These are phyloP conservation scores for Aspergillus sp. DNA, from an alignment of 2,329 filamentous ascomycete species.

Conservation along the genomic window DNA sequence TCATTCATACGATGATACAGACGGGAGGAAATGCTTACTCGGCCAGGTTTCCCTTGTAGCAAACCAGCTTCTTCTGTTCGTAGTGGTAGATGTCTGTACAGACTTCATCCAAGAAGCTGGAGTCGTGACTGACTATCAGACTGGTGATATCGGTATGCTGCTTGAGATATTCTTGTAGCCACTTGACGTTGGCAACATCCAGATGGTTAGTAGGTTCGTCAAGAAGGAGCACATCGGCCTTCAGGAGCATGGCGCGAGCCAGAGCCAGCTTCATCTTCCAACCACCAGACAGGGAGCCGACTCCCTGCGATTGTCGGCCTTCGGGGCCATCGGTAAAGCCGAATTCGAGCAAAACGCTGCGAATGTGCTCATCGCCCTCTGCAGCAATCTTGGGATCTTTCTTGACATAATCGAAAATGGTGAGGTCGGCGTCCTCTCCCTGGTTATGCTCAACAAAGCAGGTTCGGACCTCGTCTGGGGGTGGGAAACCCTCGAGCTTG, in stretches of 20 bases:
- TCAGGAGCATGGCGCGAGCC: slow-evolving; percentile 93
- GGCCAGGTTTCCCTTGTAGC: slow-evolving; percentile 52
- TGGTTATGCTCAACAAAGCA: slow-evolving; percentile 99
- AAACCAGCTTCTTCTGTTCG: slow-evolving; percentile 87
- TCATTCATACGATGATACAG: neutral
- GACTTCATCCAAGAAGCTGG: slow-evolving; percentile 91
- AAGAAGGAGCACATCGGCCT: slow-evolving; percentile 90
- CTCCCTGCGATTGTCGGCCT: slow-evolving; percentile 82
- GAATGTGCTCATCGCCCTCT: slow-evolving; percentile 78
- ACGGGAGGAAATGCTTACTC: slow-evolving; percentile 19
- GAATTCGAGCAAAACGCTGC: slow-evolving; percentile 80
- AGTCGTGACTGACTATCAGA: slow-evolving; percentile 98
- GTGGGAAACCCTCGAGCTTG: slow-evolving; percentile 95
- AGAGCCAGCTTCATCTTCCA: slow-evolving; percentile 99
- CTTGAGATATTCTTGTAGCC: slow-evolving; percentile 94
- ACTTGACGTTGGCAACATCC: slow-evolving; percentile 93
- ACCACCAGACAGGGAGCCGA: slow-evolving; percentile 92
- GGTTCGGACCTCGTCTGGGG: slow-evolving; percentile 86
- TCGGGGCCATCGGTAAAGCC: slow-evolving; percentile 90
- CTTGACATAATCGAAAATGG: slow-evolving; percentile 86
- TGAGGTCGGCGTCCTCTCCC: slow-evolving; percentile 94
- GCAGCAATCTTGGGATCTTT: slow-evolving; percentile 84
- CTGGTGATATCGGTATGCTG: slow-evolving; percentile 95
- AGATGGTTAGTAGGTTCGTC: slow-evolving; percentile 99
- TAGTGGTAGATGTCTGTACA: slow-evolving; percentile 99